Base-by-base conservation (phyloP, 805 yeast genomes). In the Candida ascalaphidarum region DNA sequence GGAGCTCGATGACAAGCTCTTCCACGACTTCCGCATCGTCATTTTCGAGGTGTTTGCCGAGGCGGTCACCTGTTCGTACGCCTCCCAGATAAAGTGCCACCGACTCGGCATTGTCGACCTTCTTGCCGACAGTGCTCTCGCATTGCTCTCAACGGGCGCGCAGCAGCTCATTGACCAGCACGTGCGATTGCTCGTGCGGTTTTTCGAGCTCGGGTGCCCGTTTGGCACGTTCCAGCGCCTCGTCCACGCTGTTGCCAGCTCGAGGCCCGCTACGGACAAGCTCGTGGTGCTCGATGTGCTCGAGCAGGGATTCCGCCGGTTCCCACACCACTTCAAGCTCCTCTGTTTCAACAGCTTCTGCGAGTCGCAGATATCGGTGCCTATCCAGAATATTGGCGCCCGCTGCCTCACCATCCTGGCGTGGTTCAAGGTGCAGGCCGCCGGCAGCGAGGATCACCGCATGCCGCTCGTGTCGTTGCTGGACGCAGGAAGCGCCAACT, bases 151-250 rank as follows among this genome's bases (percentile, higher is more conserved):
- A 4, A 13, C 14, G 13, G 20, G 15, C 8, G 12, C 9, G 8
- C 14, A 11, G 9, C 14, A 13, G n/a, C 17, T 15, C 20, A 23
- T 35, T 2, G 38, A 33, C 6, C 54, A 46, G 22, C 39, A 44
- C 23, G 26, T 38, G 14, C 36, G 52, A 11, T 33, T 59, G n/a
- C 32, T 54, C 7, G 25, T 50, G 2, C 28, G 35, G 7, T 46
- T 61, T 21, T 32, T 50, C 24, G 62, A 58, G 33, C 38, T 61
- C 15, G 68, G 68, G 2, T 52, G 61, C 35, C 48, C 47, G 24
- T 39, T 46, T 2, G 33, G 33, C 15, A 31, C 27, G 14, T 30
- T 57, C 24, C 37, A 42, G 25, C 36, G 32, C 22, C 5, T 19
- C 52, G 5, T 12, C 30, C 6, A 52, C 50, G 3, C 26, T 55